A percentile compares a stretch with the other conserved stretches of the same genome.
Conservation (phyloP, 2,329 filamentous ascomycete genomes). For the Paecilomyces formosus region DNA sequence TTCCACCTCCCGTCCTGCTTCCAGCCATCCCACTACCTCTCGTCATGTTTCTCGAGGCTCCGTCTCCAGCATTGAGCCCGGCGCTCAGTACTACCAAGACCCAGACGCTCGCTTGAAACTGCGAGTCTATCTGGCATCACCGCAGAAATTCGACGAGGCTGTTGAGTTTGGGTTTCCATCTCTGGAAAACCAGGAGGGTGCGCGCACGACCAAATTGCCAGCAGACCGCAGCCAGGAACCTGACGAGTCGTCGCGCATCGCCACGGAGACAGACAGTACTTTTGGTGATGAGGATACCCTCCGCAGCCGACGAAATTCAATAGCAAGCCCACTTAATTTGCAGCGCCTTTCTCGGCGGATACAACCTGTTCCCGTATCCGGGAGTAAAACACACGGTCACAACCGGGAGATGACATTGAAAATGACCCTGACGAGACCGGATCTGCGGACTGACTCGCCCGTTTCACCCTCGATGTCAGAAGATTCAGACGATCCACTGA, state of each 20-base stretch:
- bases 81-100: constrained; percentile 79
- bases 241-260: constrained; percentile 42
- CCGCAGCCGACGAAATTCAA: neutral
- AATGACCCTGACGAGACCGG: constrained; percentile 88
- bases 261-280: constrained; percentile 43
- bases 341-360: neutral
- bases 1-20: constrained; percentile 33
- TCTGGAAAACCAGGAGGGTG: constrained; percentile 27
- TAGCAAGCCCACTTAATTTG: neutral
- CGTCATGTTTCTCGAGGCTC: constrained; percentile 46
- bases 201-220: constrained; percentile 9
- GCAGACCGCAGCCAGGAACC: constrained; percentile 30
- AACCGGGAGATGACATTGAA: constrained; percentile 89
- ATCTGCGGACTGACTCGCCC: constrained; percentile 53
- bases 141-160: constrained; percentile 92
- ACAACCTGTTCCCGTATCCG: constrained; percentile 5
- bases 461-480: constrained; percentile 57
- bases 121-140: constrained; percentile 75
- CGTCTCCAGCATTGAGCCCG: constrained; percentile 55
- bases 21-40: constrained; percentile 46
- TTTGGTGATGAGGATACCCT: constrained; percentile 33
- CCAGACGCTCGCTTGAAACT: constrained; percentile 82
- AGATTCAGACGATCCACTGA: constrained; percentile 45
- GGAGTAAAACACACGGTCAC: constrained; percentile 25
- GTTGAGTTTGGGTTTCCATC: constrained; percentile 85